phyloP scores from a whole-genome alignment of 2,329 filamentous ascomycete species.

The Pseudopyricularia javanii region DNA sequence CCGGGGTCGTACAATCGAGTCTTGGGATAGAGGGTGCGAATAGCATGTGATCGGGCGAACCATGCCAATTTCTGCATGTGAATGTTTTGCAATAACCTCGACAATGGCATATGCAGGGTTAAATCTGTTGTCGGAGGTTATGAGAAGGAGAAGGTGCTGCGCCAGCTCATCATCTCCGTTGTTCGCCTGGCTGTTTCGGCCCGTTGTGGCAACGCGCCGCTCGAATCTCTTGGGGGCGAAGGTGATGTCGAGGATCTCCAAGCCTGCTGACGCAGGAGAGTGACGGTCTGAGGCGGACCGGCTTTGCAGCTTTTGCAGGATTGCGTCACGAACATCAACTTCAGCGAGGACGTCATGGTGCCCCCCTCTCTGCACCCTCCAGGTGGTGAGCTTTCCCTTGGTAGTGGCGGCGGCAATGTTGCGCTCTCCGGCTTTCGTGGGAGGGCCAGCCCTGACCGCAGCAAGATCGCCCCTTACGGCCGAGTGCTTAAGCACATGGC shows the following conservation, averaged over 20 bases:
- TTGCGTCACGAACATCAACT: conserved; percentile 52
- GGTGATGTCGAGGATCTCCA: conserved; percentile 71
- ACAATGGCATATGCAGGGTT: conserved; percentile 59
- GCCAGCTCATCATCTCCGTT: conserved; percentile 35
- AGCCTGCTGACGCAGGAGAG: conserved; percentile 31
- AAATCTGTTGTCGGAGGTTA: conserved; percentile 39
- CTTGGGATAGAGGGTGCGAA: conserved; percentile 34
- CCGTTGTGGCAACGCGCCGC: conserved; percentile 35
- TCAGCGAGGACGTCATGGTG: conserved; percentile 66
- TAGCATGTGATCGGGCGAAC: conserved; percentile 58
- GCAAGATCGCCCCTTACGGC: conserved; percentile 66
- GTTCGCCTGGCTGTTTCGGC: conserved; percentile 36
- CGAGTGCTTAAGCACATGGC: conserved; percentile 59
- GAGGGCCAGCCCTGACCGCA: conserved; percentile 63
- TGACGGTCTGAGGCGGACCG: background rate
- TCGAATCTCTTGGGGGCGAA: conserved; percentile 47
- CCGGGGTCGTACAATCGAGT: conserved; percentile 38
- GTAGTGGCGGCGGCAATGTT: conserved; percentile 70
- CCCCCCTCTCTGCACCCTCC: conserved; percentile 81
- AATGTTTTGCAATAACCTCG: conserved; percentile 51
- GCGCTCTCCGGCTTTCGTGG: conserved; percentile 66
- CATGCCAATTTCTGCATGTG: conserved; percentile 45
- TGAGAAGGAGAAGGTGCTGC: conserved; percentile 50
- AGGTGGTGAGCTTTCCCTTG: conserved; percentile 67
- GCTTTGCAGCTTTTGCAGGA: conserved; percentile 47